Evolutionary conservation across 495 filamentous ascomycete species (phyloP).

Genomic region (Cairneyella variabilis): DNA sequence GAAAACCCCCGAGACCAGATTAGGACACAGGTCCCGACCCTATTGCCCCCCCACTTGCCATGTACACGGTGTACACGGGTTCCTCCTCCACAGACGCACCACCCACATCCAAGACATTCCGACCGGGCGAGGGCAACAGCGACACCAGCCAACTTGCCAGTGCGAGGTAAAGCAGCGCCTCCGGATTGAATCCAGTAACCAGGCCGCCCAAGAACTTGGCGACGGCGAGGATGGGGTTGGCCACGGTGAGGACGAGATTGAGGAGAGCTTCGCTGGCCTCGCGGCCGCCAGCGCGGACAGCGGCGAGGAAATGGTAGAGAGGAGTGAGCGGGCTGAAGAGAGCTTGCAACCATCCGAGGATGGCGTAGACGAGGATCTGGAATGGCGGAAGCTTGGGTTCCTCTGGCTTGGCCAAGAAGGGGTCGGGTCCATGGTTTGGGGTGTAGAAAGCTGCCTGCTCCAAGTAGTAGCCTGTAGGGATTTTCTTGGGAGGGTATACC

Average conservation of each 20-base stretch:
- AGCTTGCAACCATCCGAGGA: too few relatives aligned
- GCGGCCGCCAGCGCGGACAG: too few relatives aligned
- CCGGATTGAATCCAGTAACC: not conserved
- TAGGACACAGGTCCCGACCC: not conserved
- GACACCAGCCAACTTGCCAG: slow-evolving; percentile 10
- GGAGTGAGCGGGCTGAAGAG: not conserved
- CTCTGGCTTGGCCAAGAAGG: not conserved
- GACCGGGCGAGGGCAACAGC: slow-evolving; percentile 4
- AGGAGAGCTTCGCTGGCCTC: too few relatives aligned
- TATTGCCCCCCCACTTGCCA: not conserved
- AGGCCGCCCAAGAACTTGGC: too few relatives aligned
- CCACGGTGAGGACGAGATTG: not conserved
- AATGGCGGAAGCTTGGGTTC: not conserved
- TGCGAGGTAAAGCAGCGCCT: not conserved
- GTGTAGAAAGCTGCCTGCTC: slow-evolving; percentile 1
- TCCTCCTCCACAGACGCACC: not conserved
- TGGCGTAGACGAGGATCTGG: not conserved
- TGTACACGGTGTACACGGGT: slow-evolving; percentile 2
- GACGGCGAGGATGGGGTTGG: not conserved
- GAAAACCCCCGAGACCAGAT: not conserved
- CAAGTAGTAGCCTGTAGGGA: slow-evolving; percentile 12
- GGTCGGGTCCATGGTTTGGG: slow-evolving; percentile 1
- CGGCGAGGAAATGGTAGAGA: not conserved
- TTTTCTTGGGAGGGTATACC: not conserved
- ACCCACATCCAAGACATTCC: not conserved